phyloP scores from a whole-genome alignment of 2,329 filamentous ascomycete species.

The Thyridium curvatum region DNA sequence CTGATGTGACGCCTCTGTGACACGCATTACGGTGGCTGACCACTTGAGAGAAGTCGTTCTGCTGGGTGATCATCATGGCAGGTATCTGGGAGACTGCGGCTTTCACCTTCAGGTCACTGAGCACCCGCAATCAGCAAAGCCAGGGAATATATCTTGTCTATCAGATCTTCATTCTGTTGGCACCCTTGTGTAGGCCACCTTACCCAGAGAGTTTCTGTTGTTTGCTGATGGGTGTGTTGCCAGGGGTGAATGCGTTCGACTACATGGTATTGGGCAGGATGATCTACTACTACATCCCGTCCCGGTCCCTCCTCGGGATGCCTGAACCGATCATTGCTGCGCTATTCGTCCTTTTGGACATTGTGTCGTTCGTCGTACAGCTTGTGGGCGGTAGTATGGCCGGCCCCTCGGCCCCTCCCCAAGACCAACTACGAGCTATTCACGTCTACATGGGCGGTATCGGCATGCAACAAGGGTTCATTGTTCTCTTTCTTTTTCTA shows the following conservation, averaged over 20 bases:
- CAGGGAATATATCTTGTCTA: slow-evolving; percentile 14
- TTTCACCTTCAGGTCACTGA: slow-evolving; percentile 19
- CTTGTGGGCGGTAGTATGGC: slow-evolving; percentile 24
- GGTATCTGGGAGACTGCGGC: slow-evolving; percentile 21
- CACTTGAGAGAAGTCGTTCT: slow-evolving; percentile 16
- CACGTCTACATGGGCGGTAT: slow-evolving; percentile 48
- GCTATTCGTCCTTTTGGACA: slow-evolving; percentile 33
- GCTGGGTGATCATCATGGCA: slow-evolving; percentile 30
- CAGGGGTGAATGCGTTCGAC: slow-evolving; percentile 38
- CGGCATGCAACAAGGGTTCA: slow-evolving; percentile 42
- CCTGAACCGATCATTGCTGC: slow-evolving; percentile 26
- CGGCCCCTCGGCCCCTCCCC: slow-evolving; percentile 14
- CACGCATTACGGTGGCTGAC: background rate
- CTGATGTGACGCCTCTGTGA: background rate
- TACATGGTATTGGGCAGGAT: slow-evolving; percentile 40
- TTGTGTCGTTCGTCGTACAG: slow-evolving; percentile 27
- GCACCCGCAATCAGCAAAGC: slow-evolving; percentile 18
- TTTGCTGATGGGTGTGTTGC: too few species aligned
- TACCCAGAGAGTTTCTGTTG: background rate
- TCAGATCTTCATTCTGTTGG: slow-evolving; percentile 20
- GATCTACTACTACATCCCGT: slow-evolving; percentile 34
- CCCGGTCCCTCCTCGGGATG: slow-evolving; percentile 26
- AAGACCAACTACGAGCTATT: slow-evolving; percentile 22
- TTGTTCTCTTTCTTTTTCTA: slow-evolving; percentile 37
- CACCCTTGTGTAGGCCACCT: slow-evolving; percentile 17